These are phyloP conservation scores for Lentinula aciculospora DNA, from an alignment of 768 basidiomycete species.

Conservation along the genomic window DNA sequence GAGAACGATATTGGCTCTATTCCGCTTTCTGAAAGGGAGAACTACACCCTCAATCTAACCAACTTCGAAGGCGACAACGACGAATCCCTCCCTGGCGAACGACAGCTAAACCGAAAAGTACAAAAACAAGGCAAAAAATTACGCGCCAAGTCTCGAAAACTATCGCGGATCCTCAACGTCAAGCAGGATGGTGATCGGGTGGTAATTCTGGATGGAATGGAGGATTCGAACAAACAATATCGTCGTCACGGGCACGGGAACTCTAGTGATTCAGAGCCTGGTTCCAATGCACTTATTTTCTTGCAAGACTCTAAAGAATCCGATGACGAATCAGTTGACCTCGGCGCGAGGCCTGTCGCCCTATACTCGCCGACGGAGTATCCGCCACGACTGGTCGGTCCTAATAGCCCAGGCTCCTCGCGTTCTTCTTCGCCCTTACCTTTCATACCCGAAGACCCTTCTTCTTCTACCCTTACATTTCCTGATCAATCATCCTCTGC, in stretches of 20 bases:
- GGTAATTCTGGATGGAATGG: not conserved
- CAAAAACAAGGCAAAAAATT: conserved; percentile 59
- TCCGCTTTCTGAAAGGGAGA: conserved; percentile 31
- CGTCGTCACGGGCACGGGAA: not conserved
- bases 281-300: not conserved
- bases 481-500: not conserved
- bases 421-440: conserved; percentile 1
- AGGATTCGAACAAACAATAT: not conserved
- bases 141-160: conserved; percentile 37
- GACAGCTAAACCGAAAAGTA: conserved; percentile 41
- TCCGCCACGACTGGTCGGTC: not conserved
- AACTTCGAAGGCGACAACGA: conserved; percentile 78
- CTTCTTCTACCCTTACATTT: not conserved
- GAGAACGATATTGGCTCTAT: conserved; percentile 22
- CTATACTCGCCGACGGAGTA: conserved; percentile 3
- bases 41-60: conserved; percentile 58
- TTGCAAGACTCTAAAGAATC: not conserved
- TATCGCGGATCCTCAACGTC: conserved; percentile 4
- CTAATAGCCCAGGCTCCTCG: not conserved
- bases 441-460: not conserved
- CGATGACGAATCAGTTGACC: not conserved
- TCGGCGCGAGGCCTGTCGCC: not conserved
- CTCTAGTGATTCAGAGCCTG: not conserved
- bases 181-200: not conserved
- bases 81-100: conserved; percentile 50